Evolutionary conservation across 148 eudicot species (phyloP).

Genomic region (Amaranthus palmeri): DNA sequence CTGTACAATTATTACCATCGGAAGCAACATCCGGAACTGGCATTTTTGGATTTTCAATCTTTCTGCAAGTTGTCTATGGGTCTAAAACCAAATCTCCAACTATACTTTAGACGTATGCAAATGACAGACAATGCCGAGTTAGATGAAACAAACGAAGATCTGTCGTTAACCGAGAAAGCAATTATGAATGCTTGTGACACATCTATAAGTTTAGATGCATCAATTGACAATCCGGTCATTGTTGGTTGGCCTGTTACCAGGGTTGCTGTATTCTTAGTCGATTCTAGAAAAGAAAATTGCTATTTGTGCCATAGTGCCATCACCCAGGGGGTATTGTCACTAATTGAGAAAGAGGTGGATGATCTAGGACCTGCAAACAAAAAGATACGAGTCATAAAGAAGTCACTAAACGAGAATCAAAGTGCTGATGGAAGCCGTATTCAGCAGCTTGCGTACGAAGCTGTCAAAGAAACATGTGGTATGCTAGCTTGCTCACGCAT

Average conservation of each 20-base stretch:
- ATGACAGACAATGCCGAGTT: conserved; percentile 28
- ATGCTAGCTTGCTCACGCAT: conserved; percentile 11
- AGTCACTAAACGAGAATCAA: conserved; percentile 26
- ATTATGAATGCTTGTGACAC: conserved; percentile 62
- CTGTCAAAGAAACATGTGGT: conserved; percentile 63
- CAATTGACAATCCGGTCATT: conserved; percentile 32
- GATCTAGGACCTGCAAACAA: conserved; percentile 20
- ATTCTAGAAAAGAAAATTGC: conserved; percentile 57
- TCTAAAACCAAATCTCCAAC: conserved; percentile 43
- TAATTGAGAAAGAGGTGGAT: conserved; percentile 53
- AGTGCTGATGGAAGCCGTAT: conserved; percentile 30
- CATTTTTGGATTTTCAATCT: conserved; percentile 50
- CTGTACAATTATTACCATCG: conserved; percentile 88
- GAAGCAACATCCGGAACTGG: conserved; percentile 42
- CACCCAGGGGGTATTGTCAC: conserved; percentile 83
- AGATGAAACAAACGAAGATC: conserved; percentile 37
- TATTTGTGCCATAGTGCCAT: conserved; percentile 45
- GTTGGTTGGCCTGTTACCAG: conserved; percentile 65
- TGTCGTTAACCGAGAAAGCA: conserved; percentile 72
- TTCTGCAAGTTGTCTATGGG: conserved; percentile 68
- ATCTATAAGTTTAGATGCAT: conserved; percentile 51
- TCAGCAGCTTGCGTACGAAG: conserved; percentile 44
- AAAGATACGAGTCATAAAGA: conserved; percentile 38
- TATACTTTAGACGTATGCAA: conserved; percentile 42
- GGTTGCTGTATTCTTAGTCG: conserved; percentile 64